Conservation (phyloP, 495 filamentous ascomycete genomes). For the Haplographium delicatum region DNA sequence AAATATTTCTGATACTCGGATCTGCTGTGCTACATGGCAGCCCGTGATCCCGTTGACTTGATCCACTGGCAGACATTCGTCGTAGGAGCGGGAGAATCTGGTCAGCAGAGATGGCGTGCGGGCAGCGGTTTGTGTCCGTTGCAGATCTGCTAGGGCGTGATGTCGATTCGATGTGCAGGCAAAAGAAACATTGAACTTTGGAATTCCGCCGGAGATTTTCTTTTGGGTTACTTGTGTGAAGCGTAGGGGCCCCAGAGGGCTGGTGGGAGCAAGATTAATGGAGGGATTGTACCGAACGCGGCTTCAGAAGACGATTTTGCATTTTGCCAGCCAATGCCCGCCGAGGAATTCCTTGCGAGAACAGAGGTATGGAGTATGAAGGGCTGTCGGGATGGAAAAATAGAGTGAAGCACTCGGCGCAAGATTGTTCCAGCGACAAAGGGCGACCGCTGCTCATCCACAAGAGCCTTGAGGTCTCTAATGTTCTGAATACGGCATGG, state of each 20-base stretch:
- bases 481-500: no score
- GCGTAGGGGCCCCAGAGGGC: not conserved
- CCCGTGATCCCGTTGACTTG: constrained; percentile 12
- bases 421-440: constrained; percentile 22
- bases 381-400: constrained; percentile 9
- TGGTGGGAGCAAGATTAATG: not conserved
- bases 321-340: constrained; percentile 18
- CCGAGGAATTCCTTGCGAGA: not conserved
- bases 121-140: not conserved
- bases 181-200: constrained; percentile 17
- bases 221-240: not conserved
- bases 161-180: constrained; percentile 2
- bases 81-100: constrained; percentile 3
- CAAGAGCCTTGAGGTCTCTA: no score
- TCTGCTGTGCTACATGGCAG: constrained; percentile 13
- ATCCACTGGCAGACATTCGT: constrained; percentile 13
- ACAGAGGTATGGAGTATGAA: no score
- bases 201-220: constrained; percentile 19
- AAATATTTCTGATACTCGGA: constrained; percentile 8
- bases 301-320: constrained; percentile 4
- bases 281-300: constrained; percentile 15
- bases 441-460: not conserved
- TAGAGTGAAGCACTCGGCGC: constrained; percentile 5
- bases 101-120: not conserved
- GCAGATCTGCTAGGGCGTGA: constrained; percentile 2